A percentile compares a stretch with the other conserved stretches of the same genome.
phyloP scores from a whole-genome alignment of 2,329 filamentous ascomycete genomes.

The Aspergillus fumigatiaffinis region DNA sequence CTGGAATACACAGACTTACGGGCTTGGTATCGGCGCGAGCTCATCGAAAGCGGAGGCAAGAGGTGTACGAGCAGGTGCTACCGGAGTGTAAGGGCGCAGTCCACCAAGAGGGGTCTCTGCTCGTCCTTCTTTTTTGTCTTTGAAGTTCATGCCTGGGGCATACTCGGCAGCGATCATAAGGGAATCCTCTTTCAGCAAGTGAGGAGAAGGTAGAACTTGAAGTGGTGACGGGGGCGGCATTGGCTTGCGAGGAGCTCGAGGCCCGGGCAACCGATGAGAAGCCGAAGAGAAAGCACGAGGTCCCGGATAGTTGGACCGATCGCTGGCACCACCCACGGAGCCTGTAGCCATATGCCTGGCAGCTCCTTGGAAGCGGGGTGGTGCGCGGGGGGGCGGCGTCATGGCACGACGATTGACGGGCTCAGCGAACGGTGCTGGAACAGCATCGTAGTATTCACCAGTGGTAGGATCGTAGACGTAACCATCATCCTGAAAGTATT shows the following conservation, averaged over 20 bases:
- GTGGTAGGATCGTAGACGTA: constrained; percentile 52
- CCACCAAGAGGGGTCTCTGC: constrained; percentile 58
- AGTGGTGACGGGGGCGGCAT: constrained; percentile 71
- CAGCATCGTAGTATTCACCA: constrained; percentile 29
- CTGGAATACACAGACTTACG: constrained; percentile 58
- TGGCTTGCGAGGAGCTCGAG: constrained; percentile 51
- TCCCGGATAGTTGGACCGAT: constrained; percentile 34
- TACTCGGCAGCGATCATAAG: constrained; percentile 72
- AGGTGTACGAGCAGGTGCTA: constrained; percentile 70
- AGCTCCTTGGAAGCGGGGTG: constrained; percentile 52
- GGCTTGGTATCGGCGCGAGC: constrained; percentile 78
- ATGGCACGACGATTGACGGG: constrained; percentile 85
- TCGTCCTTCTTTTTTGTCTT: constrained; percentile 65
- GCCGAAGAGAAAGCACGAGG: constrained; percentile 65
- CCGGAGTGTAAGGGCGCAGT: constrained; percentile 67
- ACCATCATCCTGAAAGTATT: constrained; percentile 62
- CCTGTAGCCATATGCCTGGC: constrained; percentile 45
- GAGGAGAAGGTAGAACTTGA: constrained; percentile 75
- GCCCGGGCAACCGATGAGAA: constrained; percentile 43
- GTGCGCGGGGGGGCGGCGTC: constrained; percentile 79
- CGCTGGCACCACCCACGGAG: constrained; percentile 36
- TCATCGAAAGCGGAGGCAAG: constrained; percentile 83
- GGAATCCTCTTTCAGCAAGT: constrained; percentile 80
- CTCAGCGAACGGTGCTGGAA: constrained; percentile 67
- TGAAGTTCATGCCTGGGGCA: constrained; percentile 68